A percentile compares a stretch with the other conserved stretches of the same genome.
Conservation (phyloP, 2,329 filamentous ascomycete genomes). For the Tricladium varicosporioides region DNA sequence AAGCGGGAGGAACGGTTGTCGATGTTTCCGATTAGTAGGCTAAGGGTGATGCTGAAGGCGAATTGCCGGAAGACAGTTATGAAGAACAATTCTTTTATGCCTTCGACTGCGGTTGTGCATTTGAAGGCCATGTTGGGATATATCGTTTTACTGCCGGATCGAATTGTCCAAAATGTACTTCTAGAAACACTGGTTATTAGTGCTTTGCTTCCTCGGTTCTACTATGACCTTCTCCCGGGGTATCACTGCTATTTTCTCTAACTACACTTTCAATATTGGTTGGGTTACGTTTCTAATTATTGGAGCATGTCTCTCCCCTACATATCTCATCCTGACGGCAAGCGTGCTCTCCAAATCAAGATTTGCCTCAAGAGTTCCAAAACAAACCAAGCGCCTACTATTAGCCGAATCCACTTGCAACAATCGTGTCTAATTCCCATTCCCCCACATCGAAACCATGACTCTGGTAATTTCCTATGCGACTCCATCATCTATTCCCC, state of each 20-base stretch:
- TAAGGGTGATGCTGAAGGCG: constrained; percentile 45
- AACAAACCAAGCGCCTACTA: no score
- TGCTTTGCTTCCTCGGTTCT: constrained; percentile 28
- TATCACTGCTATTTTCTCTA: constrained; percentile 47
- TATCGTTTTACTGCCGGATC: no score
- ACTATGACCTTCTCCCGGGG: constrained; percentile 33
- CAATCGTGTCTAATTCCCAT: no score
- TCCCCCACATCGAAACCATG: constrained; percentile 73
- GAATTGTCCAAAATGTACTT: no score
- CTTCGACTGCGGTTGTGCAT: constrained; percentile 36
- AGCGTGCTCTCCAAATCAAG: constrained; percentile 51
- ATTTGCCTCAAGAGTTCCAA: constrained; percentile 51
- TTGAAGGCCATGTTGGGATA: constrained; percentile 48
- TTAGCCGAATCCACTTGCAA: constrained; percentile 57
- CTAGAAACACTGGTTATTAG: no score
- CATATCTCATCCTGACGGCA: constrained; percentile 54
- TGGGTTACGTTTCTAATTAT: constrained; percentile 47
- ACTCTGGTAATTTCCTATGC: constrained; percentile 70
- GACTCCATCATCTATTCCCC: constrained; percentile 67
- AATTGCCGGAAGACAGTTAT: constrained; percentile 56
- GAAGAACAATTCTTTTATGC: constrained; percentile 50
- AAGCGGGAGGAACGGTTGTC: constrained; percentile 49
- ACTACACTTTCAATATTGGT: constrained; percentile 44
- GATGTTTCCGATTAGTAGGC: constrained; percentile 44
- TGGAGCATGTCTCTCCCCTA: constrained; percentile 54